A percentile compares a stretch with the other conserved stretches of the same genome.
These are phyloP conservation scores for Trypanosoma vivax DNA, from an alignment of 208 protist genomes.

Conservation along the genomic window DNA sequence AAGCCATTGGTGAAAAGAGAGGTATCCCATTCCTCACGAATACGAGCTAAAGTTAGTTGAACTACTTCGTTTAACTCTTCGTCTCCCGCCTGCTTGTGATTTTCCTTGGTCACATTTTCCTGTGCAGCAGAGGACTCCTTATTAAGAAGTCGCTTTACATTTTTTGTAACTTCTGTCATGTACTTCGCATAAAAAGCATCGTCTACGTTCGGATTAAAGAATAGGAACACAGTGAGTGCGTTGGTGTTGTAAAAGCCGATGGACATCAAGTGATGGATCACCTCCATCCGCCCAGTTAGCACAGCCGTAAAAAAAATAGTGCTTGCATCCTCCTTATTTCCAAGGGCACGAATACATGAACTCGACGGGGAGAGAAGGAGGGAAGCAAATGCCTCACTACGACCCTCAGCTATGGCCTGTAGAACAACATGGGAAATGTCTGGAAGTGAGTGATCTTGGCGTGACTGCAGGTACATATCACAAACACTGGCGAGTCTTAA, in stretches of 20 bases:
- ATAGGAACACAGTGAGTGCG: slow-evolving; percentile 56
- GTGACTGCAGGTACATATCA: slow-evolving; percentile 30
- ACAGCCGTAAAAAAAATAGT: slow-evolving; percentile 64
- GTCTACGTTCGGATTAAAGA: slow-evolving; percentile 31
- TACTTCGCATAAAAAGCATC: slow-evolving; percentile 11
- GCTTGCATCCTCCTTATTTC: slow-evolving; percentile 16
- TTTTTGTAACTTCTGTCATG: not conserved
- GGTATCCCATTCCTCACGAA: not conserved
- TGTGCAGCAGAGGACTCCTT: not conserved
- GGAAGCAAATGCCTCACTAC: slow-evolving; percentile 44
- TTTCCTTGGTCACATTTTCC: not conserved
- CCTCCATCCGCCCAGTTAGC: slow-evolving; percentile 55
- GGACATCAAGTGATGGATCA: slow-evolving; percentile 38
- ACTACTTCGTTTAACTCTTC: slow-evolving; percentile 1
- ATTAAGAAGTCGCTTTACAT: slow-evolving; percentile 10
- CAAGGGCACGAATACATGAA: slow-evolving; percentile 48
- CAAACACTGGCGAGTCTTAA: slow-evolving; percentile 63
- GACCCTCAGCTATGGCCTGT: slow-evolving; percentile 52
- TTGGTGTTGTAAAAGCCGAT: slow-evolving; percentile 62
- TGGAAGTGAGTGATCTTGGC: slow-evolving; percentile 48
- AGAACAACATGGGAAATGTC: slow-evolving; percentile 69
- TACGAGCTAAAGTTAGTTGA: not conserved
- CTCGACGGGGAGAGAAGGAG: slow-evolving; percentile 53
- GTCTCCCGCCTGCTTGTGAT: too few species aligned
- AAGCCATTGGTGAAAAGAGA: slow-evolving; percentile 1